These are phyloP conservation scores for Corinectria fuckeliana DNA, from an alignment of 2,329 filamentous ascomycete genomes.

Conservation along the genomic window DNA sequence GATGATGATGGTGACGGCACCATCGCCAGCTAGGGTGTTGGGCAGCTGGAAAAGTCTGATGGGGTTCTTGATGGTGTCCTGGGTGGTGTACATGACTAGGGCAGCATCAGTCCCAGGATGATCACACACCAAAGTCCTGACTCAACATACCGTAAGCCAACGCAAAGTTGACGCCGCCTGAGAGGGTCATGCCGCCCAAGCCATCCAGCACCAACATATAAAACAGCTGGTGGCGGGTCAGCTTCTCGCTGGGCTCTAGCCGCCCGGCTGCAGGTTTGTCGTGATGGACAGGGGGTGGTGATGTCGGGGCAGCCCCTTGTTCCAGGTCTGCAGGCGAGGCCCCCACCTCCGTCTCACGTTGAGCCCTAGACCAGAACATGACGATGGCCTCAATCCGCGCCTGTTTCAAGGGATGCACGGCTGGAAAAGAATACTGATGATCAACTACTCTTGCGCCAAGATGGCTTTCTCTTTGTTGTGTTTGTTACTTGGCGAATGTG, in stretches of 20 bases:
- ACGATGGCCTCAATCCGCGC: constrained; percentile 4
- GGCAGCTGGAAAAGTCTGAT: constrained; percentile 58
- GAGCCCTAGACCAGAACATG: constrained; percentile 22
- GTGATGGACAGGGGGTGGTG: constrained; percentile 17
- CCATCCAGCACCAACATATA: constrained; percentile 57
- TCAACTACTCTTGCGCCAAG: neutral
- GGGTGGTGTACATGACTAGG: constrained; percentile 55
- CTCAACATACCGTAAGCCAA: constrained; percentile 53
- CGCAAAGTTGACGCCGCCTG: constrained; percentile 57
- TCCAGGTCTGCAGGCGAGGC: constrained; percentile 24
- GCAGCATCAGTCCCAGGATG: neutral
- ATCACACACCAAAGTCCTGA: neutral
- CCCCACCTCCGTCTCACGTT: constrained; percentile 34
- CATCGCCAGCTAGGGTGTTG: constrained; percentile 57
- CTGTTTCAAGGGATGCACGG: neutral
- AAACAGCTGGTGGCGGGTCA: constrained; percentile 51
- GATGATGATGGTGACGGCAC: constrained; percentile 57
- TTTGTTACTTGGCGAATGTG: neutral
- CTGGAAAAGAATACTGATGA: neutral
- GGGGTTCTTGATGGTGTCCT: constrained; percentile 43
- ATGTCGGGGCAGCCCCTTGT: constrained; percentile 25
- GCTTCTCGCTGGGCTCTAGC: constrained; percentile 44
- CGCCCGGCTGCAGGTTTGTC: constrained; percentile 1
- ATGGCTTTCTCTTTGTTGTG: neutral
- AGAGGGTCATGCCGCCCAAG: constrained; percentile 51